Base-by-base conservation (phyloP, 257 asterid genomes). In the Scutellaria galericulata region DNA sequence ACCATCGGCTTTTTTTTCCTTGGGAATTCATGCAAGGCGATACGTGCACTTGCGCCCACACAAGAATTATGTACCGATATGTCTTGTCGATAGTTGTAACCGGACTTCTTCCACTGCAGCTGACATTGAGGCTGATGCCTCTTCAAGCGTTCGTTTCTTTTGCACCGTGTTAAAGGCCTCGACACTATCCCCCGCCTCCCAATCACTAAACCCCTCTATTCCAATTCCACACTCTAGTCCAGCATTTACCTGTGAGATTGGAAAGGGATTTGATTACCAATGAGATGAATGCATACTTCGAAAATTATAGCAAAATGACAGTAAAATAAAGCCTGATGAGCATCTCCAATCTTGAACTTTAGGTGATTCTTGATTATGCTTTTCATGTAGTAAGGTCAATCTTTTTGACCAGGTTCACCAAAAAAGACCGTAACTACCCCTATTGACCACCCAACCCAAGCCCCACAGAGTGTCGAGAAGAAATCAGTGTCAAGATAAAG, bases 161-260 rank as follows among this genome's bases (percentile, higher is more conserved):
- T 85, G 88, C 63, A 85, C 89, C 1, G 88, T 10, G 83, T 82
- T 85, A 68, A 91, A 93, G 74, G 91, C 90, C 86, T 89, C 96
- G 0, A 93, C 76, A 24, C 46, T 68, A 67, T 93, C 97, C 12
- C 97, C 96, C 45, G 51, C 88, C 76, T 83, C 95, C 97, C 97
- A 93, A 24, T 88, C 87, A 58, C 68, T 71, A 41, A 81, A 93
- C 27, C 66, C 96, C 51, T 84, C 94, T 2, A 72, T 73, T 64
- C 96, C 98, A 42, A 91, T 74, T 63, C 98, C 98, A 74, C 98
- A 93, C 74, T 93, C 98, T 51, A 93, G 84, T 75, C 98, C 97
- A 7, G 90, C 96, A 81, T 75, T 91, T 60, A 91, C 97, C 98
- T 93, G 86, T 70, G 79, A 75, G 64, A 13, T 45, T 13, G 66